These are phyloP conservation scores for Penicillium samsonianum DNA, from an alignment of 495 filamentous ascomycete species.

Conservation along the genomic window DNA sequence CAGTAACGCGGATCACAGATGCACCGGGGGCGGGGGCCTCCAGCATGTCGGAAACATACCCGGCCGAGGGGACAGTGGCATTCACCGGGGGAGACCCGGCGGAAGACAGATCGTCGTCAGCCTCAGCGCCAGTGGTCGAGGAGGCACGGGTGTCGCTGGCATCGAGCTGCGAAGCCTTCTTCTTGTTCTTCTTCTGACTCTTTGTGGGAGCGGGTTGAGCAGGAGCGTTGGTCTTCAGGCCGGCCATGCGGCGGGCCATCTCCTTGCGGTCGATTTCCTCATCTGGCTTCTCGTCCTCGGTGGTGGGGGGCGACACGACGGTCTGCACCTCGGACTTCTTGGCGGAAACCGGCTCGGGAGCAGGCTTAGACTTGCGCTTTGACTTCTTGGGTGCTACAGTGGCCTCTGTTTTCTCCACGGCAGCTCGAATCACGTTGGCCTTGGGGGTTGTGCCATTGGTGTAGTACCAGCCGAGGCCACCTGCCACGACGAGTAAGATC, in stretches of 20 bases:
- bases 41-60: slow-evolving; percentile 84
- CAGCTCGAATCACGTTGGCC: slow-evolving; percentile 34
- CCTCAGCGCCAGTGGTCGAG: slow-evolving; percentile 76
- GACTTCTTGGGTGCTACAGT: slow-evolving; percentile 42
- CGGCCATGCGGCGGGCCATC: slow-evolving; percentile 70
- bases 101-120: slow-evolving; percentile 76
- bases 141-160: slow-evolving; percentile 49
- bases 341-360: slow-evolving; percentile 31
- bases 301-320: slow-evolving; percentile 40
- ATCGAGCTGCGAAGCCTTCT: slow-evolving; percentile 44
- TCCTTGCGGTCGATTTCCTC: slow-evolving; percentile 67
- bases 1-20: slow-evolving; percentile 75
- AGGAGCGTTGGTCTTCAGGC: slow-evolving; percentile 61
- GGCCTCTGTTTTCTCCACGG: slow-evolving; percentile 40
- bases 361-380: slow-evolving; percentile 43
- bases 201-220: slow-evolving; percentile 43
- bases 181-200: slow-evolving; percentile 62
- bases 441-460: slow-evolving; percentile 42
- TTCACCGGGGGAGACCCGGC: slow-evolving; percentile 57
- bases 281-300: slow-evolving; percentile 50
- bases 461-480: slow-evolving; percentile 51
- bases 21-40: slow-evolving; percentile 68
- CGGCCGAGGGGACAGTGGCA: slow-evolving; percentile 51
- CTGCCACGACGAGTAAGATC: slow-evolving; percentile 54
- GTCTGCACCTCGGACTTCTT: slow-evolving; percentile 40